Percentiles rank a stretch among this genome's conserved stretches.
phyloP scores from a whole-genome alignment of 176 grass and related monocot species.

The Musa itinerans region DNA sequence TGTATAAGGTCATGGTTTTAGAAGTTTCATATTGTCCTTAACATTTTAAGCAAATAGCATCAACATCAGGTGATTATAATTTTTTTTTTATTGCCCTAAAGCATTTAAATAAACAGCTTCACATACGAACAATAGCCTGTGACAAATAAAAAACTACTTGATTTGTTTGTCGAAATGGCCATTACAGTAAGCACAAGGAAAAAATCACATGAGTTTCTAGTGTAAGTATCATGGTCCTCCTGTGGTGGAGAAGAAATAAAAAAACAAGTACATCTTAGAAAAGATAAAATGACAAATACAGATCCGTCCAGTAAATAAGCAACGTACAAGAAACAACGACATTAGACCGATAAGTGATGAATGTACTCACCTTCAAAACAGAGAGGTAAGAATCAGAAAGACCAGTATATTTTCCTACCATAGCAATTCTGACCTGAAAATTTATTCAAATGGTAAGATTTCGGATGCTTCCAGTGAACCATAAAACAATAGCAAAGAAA shows the following conservation, averaged over 20 bases:
- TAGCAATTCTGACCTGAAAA: slow-evolving; percentile 31
- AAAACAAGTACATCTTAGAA: neutral
- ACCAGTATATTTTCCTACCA: slow-evolving; percentile 83
- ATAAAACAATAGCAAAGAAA: slow-evolving; percentile 5
- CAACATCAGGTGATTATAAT: too few species aligned
- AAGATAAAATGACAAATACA: neutral
- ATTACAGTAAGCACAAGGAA: too few species aligned
- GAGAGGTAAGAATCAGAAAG: slow-evolving; percentile 83
- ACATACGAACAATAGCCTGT: too few species aligned
- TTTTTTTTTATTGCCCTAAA: too few species aligned
- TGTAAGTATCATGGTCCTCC: too few species aligned
- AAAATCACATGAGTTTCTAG: too few species aligned
- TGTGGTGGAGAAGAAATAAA: neutral
- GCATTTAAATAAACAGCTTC: too few species aligned
- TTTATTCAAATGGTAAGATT: neutral
- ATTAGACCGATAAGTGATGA: neutral
- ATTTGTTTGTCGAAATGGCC: too few species aligned
- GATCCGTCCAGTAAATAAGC: neutral
- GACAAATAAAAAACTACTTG: too few species aligned
- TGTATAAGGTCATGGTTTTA: too few species aligned
- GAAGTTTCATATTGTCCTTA: too few species aligned
- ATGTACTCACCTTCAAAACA: slow-evolving; percentile 54
- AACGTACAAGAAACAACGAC: neutral
- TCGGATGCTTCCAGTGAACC: neutral
- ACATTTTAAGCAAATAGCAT: too few species aligned